Conservation (phyloP, 176 grass and related monocot genomes). For the Lolium rigidum region DNA sequence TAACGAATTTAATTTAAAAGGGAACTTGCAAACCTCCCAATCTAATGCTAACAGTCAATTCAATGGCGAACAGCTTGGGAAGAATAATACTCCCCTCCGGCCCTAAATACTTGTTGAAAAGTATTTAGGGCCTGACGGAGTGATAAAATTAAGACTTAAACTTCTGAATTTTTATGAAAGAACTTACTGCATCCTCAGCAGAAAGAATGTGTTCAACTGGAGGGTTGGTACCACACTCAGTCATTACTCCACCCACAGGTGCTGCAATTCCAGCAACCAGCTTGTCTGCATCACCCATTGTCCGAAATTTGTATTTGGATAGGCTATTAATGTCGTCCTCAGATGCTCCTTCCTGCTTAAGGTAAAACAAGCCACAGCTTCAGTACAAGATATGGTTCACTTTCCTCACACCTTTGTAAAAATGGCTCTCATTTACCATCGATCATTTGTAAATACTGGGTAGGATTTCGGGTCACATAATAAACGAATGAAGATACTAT, state of each 20-base stretch:
- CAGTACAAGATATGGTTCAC: neutral
- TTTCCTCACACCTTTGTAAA: conserved; percentile 17
- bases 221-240: conserved; percentile 70
- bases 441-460: conserved; percentile 4
- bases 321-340: conserved; percentile 88
- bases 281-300: conserved; percentile 71
- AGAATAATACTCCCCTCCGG: neutral
- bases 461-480: neutral
- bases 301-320: conserved; percentile 82
- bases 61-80: neutral
- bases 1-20: neutral
- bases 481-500: neutral
- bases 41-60: neutral
- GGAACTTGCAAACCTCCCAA: neutral
- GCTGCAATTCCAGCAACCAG: conserved; percentile 67
- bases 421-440: neutral
- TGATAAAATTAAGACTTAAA: neutral
- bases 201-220: conserved; percentile 79
- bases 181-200: conserved; percentile 88
- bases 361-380: conserved; percentile 23
- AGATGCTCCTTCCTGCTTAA: conserved; percentile 85
- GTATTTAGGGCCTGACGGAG: no score
- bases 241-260: conserved; percentile 77
- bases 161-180: neutral
- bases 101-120: no score